Base-by-base conservation (phyloP, 306 rosid genomes). In the Lathyrus tuberosus region DNA sequence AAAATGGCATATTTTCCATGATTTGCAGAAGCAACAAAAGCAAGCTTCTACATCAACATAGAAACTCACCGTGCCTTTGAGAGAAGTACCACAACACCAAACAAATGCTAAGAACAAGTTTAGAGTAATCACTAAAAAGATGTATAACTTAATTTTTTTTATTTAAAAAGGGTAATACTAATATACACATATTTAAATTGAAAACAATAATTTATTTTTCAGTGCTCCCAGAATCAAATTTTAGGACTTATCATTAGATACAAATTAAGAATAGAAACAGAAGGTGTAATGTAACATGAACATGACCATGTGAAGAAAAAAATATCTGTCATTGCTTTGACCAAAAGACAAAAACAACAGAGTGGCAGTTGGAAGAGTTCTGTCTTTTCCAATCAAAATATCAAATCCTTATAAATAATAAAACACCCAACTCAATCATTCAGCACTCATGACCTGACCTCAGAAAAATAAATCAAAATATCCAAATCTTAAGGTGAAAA, bases 301-400 rank as follows among this genome's bases (percentile, higher is more conserved):
- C 47, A 61, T 61, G 66, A 61, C 31, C 67, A 62, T 16, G 49
- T 62, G 31, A 62, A 37, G 31, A 62, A 37, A 62, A 62, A 9
- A 10, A 16, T 10, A 17, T 37, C 1, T 16, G 4, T 38, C 30
- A 11, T 62, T 37, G 48, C 12, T 37, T 16, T 35, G 67, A 62
- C 48, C 5, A 37, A 37, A 59, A 33, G 15, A 33, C 20, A 14
- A 59, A 59, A 62, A 62, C 17, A 62, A 62, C 47, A 61, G 47
- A 61, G 31, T 16, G 16, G 33, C 33, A 62, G 16, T 38, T 10
- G 33, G 11, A 17, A 10, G 11, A 62, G 42, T 12, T 62, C 16
- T 57, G 13, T 40, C 17, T 40, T 13, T 40, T 40, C 51, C 68
- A 40, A 40, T 41, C 1, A 62, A 62, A 18, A 62, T 40, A 5